Evolutionary conservation across 2,329 filamentous ascomycete species (phyloP), one percentile per base, ranked within the genome.

Genomic region (Cercospora brassicicola): DNA sequence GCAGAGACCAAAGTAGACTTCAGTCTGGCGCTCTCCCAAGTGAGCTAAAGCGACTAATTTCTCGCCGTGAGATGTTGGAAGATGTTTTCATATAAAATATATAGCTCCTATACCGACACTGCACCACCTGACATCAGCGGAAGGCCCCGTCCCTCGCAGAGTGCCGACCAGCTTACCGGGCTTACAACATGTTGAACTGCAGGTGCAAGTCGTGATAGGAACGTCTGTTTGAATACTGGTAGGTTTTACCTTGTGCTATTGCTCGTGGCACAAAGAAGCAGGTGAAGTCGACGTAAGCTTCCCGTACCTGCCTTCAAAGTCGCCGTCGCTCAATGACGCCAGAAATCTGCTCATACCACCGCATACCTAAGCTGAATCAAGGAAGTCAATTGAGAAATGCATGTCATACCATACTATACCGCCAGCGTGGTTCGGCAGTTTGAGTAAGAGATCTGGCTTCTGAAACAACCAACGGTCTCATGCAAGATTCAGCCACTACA

Each of bases 21-120:
- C 67, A 69, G 67, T 69, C 67, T 69, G 65, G 68, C 68, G 68
- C 68, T 70, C 68, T 70, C 68, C 68, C 68, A 70, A 70, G 68
- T 70, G 68, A 67, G 65, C 68, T 70, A 70, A 69, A 64, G 67
- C 67, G 67, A 68, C 67, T n/a, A 28, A 0, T 26, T 53, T 28
- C 48, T 26, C 48, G 9, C 18, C 28, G 20, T 53, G 23, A 53
- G 23, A 26, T 53, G 48, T 8, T 53, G 18, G 18, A 20, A 2
- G 18, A 20, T 20, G 18, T 3, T 3, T 5, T 26, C 2, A 2
- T 0, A 2, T 4, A 6, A 2, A 53, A 53, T 53, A 23, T 23
- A 23, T 23, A 20, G 18, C 18, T 20, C 18, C 18, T 20, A 20
- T 20, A 20, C 18, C 18, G 18, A 20, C 18, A 20, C 18, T 20